Percentiles rank a stretch among this genome's conserved stretches.
phyloP scores from a whole-genome alignment of 148 eudicot species.

The Tetragonia tetragonoides region DNA sequence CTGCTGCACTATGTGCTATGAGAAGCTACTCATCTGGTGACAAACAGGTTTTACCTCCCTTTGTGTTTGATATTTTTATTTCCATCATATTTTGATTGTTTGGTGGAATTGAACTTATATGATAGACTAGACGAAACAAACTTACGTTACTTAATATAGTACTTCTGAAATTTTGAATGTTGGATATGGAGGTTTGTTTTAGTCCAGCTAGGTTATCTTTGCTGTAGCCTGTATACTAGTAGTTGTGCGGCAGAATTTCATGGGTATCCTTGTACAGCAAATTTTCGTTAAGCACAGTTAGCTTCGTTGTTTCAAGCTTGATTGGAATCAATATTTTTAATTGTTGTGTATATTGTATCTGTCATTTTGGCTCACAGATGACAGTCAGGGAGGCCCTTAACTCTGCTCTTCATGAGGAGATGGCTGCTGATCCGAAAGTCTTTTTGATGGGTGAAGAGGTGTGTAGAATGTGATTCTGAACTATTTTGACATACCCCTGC shows the following conservation, averaged over 20 bases:
- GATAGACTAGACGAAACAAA: no score
- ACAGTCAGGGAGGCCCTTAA: constrained; percentile 77
- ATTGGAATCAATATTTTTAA: neutral
- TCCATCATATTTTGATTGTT: neutral
- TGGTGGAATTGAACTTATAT: neutral
- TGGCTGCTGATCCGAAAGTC: constrained; percentile 73
- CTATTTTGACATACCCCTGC: neutral
- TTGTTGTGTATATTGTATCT: neutral
- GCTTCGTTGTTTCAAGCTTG: neutral
- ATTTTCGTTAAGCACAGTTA: neutral
- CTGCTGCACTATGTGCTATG: constrained; percentile 17
- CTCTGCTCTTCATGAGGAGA: constrained; percentile 86
- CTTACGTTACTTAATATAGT: no score
- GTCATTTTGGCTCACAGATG: constrained; percentile 34
- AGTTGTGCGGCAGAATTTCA: no score
- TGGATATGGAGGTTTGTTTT: no score
- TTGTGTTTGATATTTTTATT: neutral
- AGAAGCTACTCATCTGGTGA: constrained; percentile 35
- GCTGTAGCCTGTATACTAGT: no score
- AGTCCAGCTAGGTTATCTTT: no score
- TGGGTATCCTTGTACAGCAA: no score
- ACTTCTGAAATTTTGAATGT: no score
- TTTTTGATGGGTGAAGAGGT: constrained; percentile 92
- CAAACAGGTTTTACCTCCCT: constrained; percentile 21
- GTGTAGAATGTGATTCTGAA: neutral